Evolutionary conservation across 1,139 yeast species (phyloP).

Genomic region (Magnusiomyces fungicola): DNA sequence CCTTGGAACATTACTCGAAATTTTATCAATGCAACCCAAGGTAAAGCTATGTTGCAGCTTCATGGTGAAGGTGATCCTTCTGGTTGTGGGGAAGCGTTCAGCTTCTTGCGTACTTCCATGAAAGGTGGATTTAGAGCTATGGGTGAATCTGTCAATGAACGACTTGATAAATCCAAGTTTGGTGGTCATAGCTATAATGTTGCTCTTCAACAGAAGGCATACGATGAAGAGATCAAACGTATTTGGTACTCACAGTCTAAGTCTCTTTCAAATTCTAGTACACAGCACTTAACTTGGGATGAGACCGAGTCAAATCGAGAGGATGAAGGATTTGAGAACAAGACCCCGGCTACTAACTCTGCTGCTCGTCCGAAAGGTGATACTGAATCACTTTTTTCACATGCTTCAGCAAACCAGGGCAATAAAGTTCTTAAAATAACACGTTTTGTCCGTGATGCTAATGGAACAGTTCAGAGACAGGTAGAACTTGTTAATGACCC

Average conservation of each 20-base stretch:
- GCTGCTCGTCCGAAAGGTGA: constrained; percentile 21
- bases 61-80: constrained; percentile 98
- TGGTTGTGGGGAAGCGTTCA: constrained; percentile 83
- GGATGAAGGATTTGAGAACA: constrained; percentile 9
- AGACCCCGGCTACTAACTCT: constrained; percentile 4
- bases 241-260: constrained; percentile 87
- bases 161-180: constrained; percentile 39
- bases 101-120: constrained; percentile 88
- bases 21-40: constrained; percentile 89
- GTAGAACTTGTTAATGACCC: constrained; percentile 79
- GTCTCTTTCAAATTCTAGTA: constrained; percentile 43
- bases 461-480: constrained; percentile 79
- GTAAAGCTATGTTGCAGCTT: constrained; percentile 92
- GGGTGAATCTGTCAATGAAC: constrained; percentile 41
- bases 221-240: constrained; percentile 81
- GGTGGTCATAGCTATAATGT: constrained; percentile 67
- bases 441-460: constrained; percentile 72
- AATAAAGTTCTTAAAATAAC: constrained; percentile 62
- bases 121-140: constrained; percentile 83
- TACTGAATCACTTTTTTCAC: constrained; percentile 30
- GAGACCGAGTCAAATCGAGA: constrained; percentile 32
- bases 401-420: constrained; percentile 22
- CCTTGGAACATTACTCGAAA: constrained; percentile 93
- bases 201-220: constrained; percentile 84
- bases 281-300: constrained; percentile 28